Evolutionary conservation across 2,329 filamentous ascomycete species (phyloP).

Genomic region (Apiospora pterosperma): DNA sequence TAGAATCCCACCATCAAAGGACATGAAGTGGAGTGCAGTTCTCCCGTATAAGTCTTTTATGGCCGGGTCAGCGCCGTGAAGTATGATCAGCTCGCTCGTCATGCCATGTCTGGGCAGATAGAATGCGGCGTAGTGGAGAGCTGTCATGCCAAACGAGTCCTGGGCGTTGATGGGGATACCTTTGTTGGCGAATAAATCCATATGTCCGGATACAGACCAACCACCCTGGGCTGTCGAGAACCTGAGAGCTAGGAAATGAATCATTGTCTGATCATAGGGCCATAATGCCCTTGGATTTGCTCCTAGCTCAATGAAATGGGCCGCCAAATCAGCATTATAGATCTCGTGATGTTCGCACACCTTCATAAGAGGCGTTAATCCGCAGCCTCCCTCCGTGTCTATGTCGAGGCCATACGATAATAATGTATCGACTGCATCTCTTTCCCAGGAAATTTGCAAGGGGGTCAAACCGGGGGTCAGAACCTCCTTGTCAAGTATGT

Average conservation of each 20-base stretch:
- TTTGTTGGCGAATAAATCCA: too few relatives aligned
- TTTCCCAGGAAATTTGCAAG: not conserved
- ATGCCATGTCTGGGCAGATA: too few relatives aligned
- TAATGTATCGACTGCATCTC: not conserved
- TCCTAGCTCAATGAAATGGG: too few relatives aligned
- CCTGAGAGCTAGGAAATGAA: not conserved
- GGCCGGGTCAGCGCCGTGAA: not conserved
- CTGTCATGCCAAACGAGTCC: not conserved
- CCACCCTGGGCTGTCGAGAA: not conserved
- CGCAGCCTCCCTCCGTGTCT: not conserved
- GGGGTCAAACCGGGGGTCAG: not conserved
- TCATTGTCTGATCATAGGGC: not conserved
- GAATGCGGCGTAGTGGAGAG: not conserved
- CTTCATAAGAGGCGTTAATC: not conserved
- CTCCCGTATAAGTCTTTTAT: not conserved
- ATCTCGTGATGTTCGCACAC: too few relatives aligned
- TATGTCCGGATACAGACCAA: too few relatives aligned
- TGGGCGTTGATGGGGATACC: not conserved
- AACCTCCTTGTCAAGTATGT: not conserved
- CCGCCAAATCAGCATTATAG: not conserved
- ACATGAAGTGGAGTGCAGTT: not conserved
- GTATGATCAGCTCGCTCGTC: not conserved
- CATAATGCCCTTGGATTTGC: not conserved
- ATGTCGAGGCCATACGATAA: not conserved
- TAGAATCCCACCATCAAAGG: too few relatives aligned